These are phyloP conservation scores for Venturia nashicola DNA, from an alignment of 2,329 filamentous ascomycete genomes.

Conservation along the genomic window DNA sequence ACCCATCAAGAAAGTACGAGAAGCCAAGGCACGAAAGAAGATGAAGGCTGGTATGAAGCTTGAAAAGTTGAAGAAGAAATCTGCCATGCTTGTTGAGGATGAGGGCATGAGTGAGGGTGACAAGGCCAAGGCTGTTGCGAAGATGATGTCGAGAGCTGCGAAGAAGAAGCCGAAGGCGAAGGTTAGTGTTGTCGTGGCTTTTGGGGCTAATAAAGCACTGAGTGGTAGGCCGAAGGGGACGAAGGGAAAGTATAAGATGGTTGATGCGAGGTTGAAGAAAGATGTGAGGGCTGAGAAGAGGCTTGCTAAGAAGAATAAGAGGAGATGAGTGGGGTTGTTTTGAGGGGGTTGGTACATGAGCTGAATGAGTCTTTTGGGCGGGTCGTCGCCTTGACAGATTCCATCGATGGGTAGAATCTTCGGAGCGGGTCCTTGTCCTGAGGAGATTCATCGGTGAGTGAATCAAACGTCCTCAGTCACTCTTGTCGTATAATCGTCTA, in stretches of 20 bases:
- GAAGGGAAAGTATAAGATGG: constrained; percentile 95
- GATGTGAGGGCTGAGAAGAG: constrained; percentile 83
- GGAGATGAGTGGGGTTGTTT: neutral
- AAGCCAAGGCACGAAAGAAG: constrained; percentile 95
- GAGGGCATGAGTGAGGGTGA: constrained; percentile 93
- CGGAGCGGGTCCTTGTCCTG: too few relatives aligned
- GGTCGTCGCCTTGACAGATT: too few relatives aligned
- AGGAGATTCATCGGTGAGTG: too few relatives aligned
- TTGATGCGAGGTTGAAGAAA: constrained; percentile 92
- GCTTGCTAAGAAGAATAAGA: constrained; percentile 41
- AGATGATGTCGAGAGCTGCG: constrained; percentile 66
- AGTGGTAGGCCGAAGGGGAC: constrained; percentile 79
- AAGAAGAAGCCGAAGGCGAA: constrained; percentile 78
- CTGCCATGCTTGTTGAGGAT: constrained; percentile 75
- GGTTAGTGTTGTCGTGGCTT: constrained; percentile 81
- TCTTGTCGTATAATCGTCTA: neutral
- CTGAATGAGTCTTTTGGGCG: neutral
- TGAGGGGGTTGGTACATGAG: neutral
- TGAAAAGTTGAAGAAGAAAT: constrained; percentile 96
- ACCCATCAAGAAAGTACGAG: constrained; percentile 97
- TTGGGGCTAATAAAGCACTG: constrained; percentile 71
- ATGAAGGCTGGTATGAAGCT: constrained; percentile 81
- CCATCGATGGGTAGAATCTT: too few relatives aligned
- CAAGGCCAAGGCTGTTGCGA: constrained; percentile 74
- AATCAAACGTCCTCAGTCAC: too few relatives aligned